Conservation (phyloP, 768 basidiomycete species). For the Inosperma sp. region DNA sequence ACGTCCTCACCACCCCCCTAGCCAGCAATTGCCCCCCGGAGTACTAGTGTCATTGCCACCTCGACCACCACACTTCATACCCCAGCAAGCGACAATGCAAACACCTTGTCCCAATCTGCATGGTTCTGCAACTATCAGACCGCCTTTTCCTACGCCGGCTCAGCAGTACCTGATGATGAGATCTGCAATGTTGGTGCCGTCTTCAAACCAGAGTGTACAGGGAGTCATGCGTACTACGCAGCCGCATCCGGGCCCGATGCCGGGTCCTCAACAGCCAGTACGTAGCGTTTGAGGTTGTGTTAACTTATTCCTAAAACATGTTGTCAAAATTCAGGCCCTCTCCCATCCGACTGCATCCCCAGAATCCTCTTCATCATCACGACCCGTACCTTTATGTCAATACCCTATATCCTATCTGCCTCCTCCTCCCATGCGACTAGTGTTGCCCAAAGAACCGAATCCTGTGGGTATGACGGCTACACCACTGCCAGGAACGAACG, state of each 20-base stretch:
- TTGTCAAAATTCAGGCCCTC: neutral
- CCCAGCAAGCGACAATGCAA: too few species aligned
- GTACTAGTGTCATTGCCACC: too few species aligned
- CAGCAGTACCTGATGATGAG: too few species aligned
- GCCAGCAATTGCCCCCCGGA: too few species aligned
- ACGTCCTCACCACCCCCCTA: too few species aligned
- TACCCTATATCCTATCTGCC: conserved; percentile 10
- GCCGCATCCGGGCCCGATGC: conserved; percentile 8
- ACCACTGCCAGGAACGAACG: conserved; percentile 15
- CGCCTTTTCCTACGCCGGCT: too few species aligned
- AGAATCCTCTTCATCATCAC: neutral
- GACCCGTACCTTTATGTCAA: conserved; percentile 4
- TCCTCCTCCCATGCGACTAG: conserved; percentile 1
- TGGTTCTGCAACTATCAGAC: too few species aligned
- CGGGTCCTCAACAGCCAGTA: conserved; percentile 5
- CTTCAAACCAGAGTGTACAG: neutral
- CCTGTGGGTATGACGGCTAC: conserved; percentile 15
- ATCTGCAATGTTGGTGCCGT: conserved; percentile 12
- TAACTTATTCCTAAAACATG: neutral
- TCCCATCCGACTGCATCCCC: conserved; percentile 7
- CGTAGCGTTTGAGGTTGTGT: neutral
- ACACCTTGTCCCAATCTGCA: too few species aligned
- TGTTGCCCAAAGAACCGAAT: too few species aligned
- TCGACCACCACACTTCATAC: too few species aligned
- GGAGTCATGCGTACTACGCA: neutral